A percentile compares a stretch with the other conserved stretches of the same genome.
phyloP scores from a whole-genome alignment of 2,329 filamentous ascomycete species.

The Diaporthe longicolla region DNA sequence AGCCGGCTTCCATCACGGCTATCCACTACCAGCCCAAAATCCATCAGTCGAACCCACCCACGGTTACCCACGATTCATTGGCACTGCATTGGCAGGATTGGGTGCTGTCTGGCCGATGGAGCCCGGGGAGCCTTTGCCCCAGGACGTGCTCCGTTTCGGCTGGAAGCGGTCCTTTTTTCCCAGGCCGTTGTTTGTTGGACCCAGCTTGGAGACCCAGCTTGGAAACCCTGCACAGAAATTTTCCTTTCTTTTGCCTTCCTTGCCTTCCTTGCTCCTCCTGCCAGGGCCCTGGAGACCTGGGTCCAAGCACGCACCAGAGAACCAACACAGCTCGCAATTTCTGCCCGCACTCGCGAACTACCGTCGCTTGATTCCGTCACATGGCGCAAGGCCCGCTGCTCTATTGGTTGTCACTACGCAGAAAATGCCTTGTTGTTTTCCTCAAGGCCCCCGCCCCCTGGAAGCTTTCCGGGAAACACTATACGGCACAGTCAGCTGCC shows the following conservation, averaged over 20 bases:
- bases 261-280: neutral
- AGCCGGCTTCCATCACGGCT: slow-evolving; percentile 16
- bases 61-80: slow-evolving; percentile 15
- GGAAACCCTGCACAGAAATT: slow-evolving; percentile 17
- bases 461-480: neutral
- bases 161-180: slow-evolving; percentile 12
- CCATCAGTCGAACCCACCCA: slow-evolving; percentile 8
- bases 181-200: slow-evolving; percentile 9
- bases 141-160: slow-evolving; percentile 8
- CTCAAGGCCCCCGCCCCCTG: slow-evolving; percentile 2
- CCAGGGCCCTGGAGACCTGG: no score
- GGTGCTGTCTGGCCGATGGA: slow-evolving; percentile 2
- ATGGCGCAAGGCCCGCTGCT: slow-evolving; percentile 9
- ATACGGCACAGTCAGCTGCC: slow-evolving; percentile 1
- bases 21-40: neutral
- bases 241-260: slow-evolving; percentile 1
- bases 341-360: slow-evolving; percentile 25
- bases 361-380: slow-evolving; percentile 22
- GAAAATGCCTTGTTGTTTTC: slow-evolving; percentile 6
- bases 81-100: neutral
- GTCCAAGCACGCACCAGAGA: slow-evolving; percentile 5
- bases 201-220: neutral
- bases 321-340: slow-evolving; percentile 32
- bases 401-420: slow-evolving; percentile 9
- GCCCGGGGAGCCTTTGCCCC: neutral